Conservation (phyloP, 2,329 filamentous ascomycete genomes). For the Pezicula radicicola region DNA sequence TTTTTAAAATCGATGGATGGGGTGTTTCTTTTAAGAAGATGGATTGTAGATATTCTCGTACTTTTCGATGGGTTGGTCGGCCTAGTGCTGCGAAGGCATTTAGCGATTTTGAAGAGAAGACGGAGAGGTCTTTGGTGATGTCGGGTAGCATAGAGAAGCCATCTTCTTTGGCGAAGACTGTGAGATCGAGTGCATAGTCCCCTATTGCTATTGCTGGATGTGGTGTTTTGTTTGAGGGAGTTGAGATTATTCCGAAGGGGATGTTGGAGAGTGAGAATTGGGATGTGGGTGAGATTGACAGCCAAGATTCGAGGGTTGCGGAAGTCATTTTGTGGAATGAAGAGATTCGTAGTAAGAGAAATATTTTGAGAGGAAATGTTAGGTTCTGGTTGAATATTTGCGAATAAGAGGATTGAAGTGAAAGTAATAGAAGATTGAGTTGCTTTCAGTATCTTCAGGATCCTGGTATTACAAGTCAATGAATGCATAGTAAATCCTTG, state of each 20-base stretch:
- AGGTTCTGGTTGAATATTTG: too few species aligned
- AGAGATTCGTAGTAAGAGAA: too few species aligned
- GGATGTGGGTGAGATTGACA: constrained; percentile 22
- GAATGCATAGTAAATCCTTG: too few species aligned
- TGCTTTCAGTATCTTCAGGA: too few species aligned
- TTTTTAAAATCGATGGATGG: constrained; percentile 57
- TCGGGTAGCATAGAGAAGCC: constrained; percentile 57
- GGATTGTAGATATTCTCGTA: constrained; percentile 66
- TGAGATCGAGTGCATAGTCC: constrained; percentile 63
- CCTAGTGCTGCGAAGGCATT: constrained; percentile 75
- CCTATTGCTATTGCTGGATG: constrained; percentile 68
- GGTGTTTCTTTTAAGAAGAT: constrained; percentile 59
- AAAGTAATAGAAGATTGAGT: too few species aligned
- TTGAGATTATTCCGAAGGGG: constrained; percentile 67
- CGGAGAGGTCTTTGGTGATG: constrained; percentile 48
- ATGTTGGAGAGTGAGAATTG: constrained; percentile 71
- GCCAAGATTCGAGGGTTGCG: constrained; percentile 22
- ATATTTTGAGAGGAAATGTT: too few species aligned
- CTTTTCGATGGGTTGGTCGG: constrained; percentile 60
- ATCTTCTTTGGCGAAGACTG: constrained; percentile 53
- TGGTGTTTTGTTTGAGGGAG: constrained; percentile 25
- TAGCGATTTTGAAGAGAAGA: constrained; percentile 63
- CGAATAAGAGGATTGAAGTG: too few species aligned
- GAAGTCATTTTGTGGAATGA: constrained; percentile 1
- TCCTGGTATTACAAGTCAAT: too few species aligned